Base-by-base conservation (phyloP, 2,329 filamentous ascomycete genomes). In the Aspergillus felis region DNA sequence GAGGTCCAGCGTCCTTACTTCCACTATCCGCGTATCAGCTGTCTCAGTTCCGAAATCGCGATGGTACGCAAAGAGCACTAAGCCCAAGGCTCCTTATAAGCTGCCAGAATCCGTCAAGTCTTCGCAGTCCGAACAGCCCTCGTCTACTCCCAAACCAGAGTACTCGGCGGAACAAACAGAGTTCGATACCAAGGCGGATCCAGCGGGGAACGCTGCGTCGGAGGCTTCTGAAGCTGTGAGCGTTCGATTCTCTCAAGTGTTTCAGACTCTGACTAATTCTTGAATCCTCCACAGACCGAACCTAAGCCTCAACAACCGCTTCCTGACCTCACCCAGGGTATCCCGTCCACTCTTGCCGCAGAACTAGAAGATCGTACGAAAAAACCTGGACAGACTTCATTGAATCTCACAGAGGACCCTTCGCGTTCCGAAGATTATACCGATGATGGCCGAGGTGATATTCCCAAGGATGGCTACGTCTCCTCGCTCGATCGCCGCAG, bases 241-340 rank as follows among this genome's bases (percentile, higher is more conserved):
- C 57, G 57, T 63, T 56, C 61, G 47, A 50, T 50, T 28, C 50
- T 25, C 29, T 22, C 20, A 54, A 48, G 9, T 27, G 9, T 7
- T 44, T 9, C 27, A 50, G 14, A 24, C 56, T 27, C 27, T 32
- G 48, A 55, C 52, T 65, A 48, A 64, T 57, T 61, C 27, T 28
- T 54, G 28, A 32, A 28, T 48, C n/a, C 41, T 29, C 20, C 47
- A 17, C 72, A 80, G 66, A 66, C 72, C 38, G 69, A 74, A 64
- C 62, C 71, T 28, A 60, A 62, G 28, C 80, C 85, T 25, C 80
- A 84, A 53, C 83, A 87, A 67, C 87, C 90, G 54, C 84, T 97
- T 12, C 93, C 93, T 54, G 92, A 97, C 71, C 82, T 97, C 48
- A 94, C 91, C n/a, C 88, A 93, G 69, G 93, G 93, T 62, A 96